These are phyloP conservation scores for Casuarina equisetifolia DNA, from an alignment of 306 rosid species.

Conservation along the genomic window DNA sequence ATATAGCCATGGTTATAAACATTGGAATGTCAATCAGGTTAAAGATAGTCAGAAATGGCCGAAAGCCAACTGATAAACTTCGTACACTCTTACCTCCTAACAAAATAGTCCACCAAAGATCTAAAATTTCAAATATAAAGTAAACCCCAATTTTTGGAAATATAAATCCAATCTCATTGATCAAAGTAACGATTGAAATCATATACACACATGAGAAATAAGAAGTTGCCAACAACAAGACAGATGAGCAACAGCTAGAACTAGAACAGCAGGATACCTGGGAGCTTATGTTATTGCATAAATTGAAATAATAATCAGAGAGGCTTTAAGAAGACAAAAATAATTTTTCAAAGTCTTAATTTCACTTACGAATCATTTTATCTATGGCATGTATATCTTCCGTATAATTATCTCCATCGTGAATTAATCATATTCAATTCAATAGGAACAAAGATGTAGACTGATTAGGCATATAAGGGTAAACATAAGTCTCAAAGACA, in stretches of 20 bases:
- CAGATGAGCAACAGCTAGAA: not conserved
- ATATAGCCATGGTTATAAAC: not conserved
- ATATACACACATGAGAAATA: not conserved
- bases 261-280: not conserved
- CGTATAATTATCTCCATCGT: too few relatives aligned
- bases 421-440: too few relatives aligned
- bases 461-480: too few relatives aligned
- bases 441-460: too few relatives aligned
- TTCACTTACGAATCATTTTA: not conserved
- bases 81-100: not conserved
- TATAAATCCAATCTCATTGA: not conserved
- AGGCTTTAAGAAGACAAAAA: not conserved
- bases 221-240: not conserved
- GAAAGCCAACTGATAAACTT: too few relatives aligned
- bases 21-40: too few relatives aligned
- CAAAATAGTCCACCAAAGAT: not conserved
- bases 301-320: not conserved
- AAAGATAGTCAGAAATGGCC: too few relatives aligned
- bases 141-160: not conserved
- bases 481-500: too few relatives aligned
- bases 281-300: not conserved
- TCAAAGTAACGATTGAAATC: not conserved
- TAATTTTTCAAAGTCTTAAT: not conserved
- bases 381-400: too few relatives aligned
- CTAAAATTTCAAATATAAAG: not conserved